phyloP scores from a whole-genome alignment of 1,284 basidiomycete species.

The Apiotrichum montevideense region DNA sequence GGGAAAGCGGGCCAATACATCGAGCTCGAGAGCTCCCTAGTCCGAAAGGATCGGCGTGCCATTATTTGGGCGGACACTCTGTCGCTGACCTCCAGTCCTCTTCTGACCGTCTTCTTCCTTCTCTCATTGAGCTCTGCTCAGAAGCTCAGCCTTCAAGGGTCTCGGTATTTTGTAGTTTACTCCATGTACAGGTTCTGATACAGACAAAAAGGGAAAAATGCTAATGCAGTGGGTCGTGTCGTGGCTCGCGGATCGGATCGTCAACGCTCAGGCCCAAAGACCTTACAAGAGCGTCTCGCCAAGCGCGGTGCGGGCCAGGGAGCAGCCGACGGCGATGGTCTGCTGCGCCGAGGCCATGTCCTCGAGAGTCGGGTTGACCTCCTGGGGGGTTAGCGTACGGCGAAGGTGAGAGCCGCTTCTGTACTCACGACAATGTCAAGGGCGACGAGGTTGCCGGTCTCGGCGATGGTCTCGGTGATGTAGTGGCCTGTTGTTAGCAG shows the following conservation, averaged over 20 bases:
- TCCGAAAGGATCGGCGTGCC: no score
- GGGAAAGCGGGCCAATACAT: no score
- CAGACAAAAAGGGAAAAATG: neutral
- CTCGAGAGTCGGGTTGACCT: slow-evolving; percentile 85
- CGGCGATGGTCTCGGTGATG: slow-evolving; percentile 88
- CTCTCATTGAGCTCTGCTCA: no score
- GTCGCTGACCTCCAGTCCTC: no score
- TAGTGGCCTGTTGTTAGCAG: slow-evolving; percentile 47
- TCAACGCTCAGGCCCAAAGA: no score
- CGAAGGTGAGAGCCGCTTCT: neutral
- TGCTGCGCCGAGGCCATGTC: slow-evolving; percentile 67
- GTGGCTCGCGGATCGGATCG: neutral
- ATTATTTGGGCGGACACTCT: no score
- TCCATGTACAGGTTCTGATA: neutral
- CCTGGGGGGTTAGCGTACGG: slow-evolving; percentile 52
- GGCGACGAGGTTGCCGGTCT: slow-evolving; percentile 87
- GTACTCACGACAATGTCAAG: slow-evolving; percentile 78
- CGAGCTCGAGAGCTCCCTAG: no score
- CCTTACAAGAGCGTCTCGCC: slow-evolving; percentile 56
- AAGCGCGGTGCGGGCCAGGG: slow-evolving; percentile 80
- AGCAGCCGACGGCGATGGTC: slow-evolving; percentile 91
- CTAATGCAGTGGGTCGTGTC: neutral
- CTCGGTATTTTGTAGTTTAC: neutral
- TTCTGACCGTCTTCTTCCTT: no score
- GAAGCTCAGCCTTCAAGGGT: no score